Percentiles rank a stretch among this genome's conserved stretches.
Conservation (phyloP, 108 stramenopile genomes). For the Skeletonema costatum region DNA sequence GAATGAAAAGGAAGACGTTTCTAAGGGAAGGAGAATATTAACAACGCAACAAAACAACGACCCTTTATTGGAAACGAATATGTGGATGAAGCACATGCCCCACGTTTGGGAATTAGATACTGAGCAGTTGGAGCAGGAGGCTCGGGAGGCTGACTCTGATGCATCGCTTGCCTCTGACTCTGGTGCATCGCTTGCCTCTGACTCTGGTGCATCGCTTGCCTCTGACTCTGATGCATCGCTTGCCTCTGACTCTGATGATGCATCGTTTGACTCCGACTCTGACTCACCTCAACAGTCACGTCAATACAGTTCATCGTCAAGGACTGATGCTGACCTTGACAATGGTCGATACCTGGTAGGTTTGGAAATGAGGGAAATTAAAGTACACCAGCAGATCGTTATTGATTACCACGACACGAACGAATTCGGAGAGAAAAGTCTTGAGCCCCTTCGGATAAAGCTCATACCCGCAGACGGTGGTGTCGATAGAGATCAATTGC, state of each 20-base stretch:
- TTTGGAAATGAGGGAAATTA: slow-evolving; percentile 35
- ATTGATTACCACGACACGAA: slow-evolving; percentile 31
- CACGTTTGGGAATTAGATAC: background rate
- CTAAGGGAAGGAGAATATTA: slow-evolving; percentile 5
- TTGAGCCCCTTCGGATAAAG: slow-evolving; percentile 30
- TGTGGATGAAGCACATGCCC: background rate
- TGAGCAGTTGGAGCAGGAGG: background rate
- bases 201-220: background rate
- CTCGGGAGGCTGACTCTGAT: background rate
- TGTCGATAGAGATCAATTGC: background rate
- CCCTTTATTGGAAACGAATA: background rate
- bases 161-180: background rate
- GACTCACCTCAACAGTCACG: slow-evolving; percentile 5
- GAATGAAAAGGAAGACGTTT: background rate
- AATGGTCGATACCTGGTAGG: slow-evolving; percentile 41
- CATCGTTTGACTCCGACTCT: background rate
- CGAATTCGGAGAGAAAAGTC: slow-evolving; percentile 3
- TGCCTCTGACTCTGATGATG: background rate
- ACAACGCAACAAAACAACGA: background rate
- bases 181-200: background rate
- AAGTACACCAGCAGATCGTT: slow-evolving; percentile 40
- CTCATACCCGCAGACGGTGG: slow-evolving; percentile 16
- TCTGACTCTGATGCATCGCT: background rate
- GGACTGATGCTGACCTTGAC: slow-evolving; percentile 37
- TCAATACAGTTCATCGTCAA: background rate